Base-by-base conservation (phyloP, 192 early-diverging fungal genomes). In the Backusella tarrabulga region DNA sequence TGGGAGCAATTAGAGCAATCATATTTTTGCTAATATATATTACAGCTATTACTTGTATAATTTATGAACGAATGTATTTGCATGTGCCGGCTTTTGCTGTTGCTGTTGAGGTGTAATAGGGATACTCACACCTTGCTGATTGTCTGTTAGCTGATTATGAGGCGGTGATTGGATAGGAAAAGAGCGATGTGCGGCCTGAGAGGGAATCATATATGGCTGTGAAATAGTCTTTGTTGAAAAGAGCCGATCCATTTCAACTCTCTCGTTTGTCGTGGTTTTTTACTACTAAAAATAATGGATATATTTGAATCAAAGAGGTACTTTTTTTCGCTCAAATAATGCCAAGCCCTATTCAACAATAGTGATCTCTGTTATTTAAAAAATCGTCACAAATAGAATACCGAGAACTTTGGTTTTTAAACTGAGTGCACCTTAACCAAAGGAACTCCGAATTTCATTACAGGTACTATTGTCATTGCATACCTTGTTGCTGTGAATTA, bases 61-160 rank as follows among this genome's bases (percentile, higher is more conserved):
- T 71, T 82, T 82, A 72, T 82, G 80, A 32, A 82, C 80, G 72
- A 82, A 82, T 34, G 80, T 78, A 71, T 75, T 82, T 17, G 44
- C 66, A 54, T 70, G 56, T 4, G 60, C 35, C 17, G 75, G 54
- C 56, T 69, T 76, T 52, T 60, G 56, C 9, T 63, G 56, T 29
- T 63, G 56, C 54, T 74, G 73, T 74, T 74, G 68, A 46, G 42
- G 71, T 19, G 23, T 50, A n/a, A 50, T 50, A n/a, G 46, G 6
- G 6, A n/a, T n/a, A n/a, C 46, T 50, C 17, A 6, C 17, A 17
- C 46, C 19, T n/a, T 50, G 23, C 32, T 72, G 71, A 50, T 50
- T 40, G 41, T 72, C 26, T 72, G n/a, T 7, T 26, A 4, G 14
- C 71, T 72, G 71, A 72, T 29, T 72, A 41, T 72, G 71, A 50